Conservation (phyloP, 2,329 filamentous ascomycete genomes). For the Xylariaceae sp. region DNA sequence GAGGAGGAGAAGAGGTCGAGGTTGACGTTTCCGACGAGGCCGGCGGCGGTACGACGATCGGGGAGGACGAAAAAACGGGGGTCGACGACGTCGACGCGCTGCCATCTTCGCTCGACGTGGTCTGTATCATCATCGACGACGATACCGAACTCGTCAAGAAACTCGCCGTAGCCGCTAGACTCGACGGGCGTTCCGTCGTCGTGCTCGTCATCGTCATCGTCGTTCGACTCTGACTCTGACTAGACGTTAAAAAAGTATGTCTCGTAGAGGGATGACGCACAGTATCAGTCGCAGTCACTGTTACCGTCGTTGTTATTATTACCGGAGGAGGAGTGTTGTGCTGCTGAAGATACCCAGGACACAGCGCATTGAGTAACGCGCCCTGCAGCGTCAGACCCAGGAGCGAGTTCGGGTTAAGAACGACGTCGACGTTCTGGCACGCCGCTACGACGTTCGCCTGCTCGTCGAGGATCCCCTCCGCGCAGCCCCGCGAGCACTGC, state of each 20-base stretch:
- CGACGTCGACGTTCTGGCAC: conserved; percentile 19
- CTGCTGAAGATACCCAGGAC: conserved; percentile 20
- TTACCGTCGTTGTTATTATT: conserved; percentile 4
- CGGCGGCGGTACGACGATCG: too few species aligned
- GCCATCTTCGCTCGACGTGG: conserved; percentile 5
- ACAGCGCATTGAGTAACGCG: conserved; percentile 22
- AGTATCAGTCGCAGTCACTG: neutral
- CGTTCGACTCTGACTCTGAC: conserved; percentile 6
- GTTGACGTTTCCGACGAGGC: neutral
- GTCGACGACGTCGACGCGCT: too few species aligned
- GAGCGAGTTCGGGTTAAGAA: conserved; percentile 20
- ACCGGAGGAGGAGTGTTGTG: too few species aligned
- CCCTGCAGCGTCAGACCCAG: conserved; percentile 24
- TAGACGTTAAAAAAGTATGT: too few species aligned
- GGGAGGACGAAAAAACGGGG: too few species aligned
- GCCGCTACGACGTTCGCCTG: conserved; percentile 15
- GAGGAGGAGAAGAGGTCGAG: conserved; percentile 3
- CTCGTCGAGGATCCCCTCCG: conserved; percentile 21
- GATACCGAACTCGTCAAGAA: too few species aligned
- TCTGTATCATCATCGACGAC: neutral
- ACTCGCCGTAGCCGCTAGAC: too few species aligned
- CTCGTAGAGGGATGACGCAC: too few species aligned
- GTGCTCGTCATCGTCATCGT: neutral
- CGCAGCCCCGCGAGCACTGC: conserved; percentile 24
- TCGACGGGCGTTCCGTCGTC: too few species aligned